Evolutionary conservation across 495 filamentous ascomycete species (phyloP), one percentile per base, ranked within the genome.

Genomic region (Diplogelasinospora grovesii): DNA sequence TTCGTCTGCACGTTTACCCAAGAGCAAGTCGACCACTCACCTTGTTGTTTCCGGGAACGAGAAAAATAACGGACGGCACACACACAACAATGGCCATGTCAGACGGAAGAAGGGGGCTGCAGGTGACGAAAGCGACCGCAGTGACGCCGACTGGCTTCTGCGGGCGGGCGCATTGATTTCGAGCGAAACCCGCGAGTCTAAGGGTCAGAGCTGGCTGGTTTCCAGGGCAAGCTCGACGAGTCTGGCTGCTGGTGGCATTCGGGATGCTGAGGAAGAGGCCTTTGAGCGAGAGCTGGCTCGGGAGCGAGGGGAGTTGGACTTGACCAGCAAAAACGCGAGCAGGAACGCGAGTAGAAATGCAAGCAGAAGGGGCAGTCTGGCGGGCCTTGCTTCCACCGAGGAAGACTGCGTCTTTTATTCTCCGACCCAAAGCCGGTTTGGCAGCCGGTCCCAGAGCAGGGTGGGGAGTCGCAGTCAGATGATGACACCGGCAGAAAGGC

Each of bases 151-250:
- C 64, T 89, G 85, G 83, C 70, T 92, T 43, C 70, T 84, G 13
- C 79, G 82, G 34, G 76, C 83, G 2, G 86, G 83, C 2, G 79
- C 83, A 8, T 60, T 80, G 16, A 76, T 89, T 9, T 76, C 81
- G n/a, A 73, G 75, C 3, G 78, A 79, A 31, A 70, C 82, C 2
- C 70, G 85, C 42, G 85, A 89, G 47, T 77, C 77, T 50, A 89
- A 88, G 56, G 86, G 86, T 9, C 83, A 88, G 56, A 69, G 75
- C 28, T 92, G 86, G 86, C 74, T 92, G 3, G 70, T 73, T 4
- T 81, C 83, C 43, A 75, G 83, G 39, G 77, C 75, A 22, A 84
- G 76, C 42, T 84, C 81, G 4, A 88, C 85, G 0, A 84, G 75
- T 48, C 68, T 89, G 10, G 64, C 73, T 6, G n/a, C n/a, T n/a